phyloP scores from a whole-genome alignment of 257 asterid species.

The Buddleja alternifolia region DNA sequence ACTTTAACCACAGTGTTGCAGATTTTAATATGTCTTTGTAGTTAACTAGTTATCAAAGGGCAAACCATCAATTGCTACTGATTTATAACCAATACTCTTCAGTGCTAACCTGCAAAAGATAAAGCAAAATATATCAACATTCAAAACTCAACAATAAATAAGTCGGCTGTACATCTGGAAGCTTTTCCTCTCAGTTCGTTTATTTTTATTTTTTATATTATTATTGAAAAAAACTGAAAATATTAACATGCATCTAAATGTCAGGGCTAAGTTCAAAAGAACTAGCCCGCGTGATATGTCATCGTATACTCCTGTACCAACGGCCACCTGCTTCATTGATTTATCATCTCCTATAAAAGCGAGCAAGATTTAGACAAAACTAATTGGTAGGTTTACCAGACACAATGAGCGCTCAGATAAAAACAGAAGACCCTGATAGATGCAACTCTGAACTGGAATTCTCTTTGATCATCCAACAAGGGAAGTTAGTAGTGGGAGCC shows the following conservation, averaged over 20 bases:
- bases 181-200: background rate
- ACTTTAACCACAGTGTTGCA: background rate
- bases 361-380: slow-evolving; percentile 3
- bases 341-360: slow-evolving; percentile 50
- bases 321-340: slow-evolving; percentile 64
- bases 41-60: slow-evolving; percentile 73
- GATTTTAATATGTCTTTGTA: slow-evolving; percentile 46
- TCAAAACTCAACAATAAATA: background rate
- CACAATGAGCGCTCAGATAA: background rate
- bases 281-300: slow-evolving; percentile 81
- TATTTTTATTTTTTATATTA: background rate
- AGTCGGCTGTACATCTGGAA: background rate
- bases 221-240: background rate
- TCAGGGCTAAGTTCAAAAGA: slow-evolving; percentile 20
- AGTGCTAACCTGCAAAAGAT: slow-evolving; percentile 61
- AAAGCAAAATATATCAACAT: background rate
- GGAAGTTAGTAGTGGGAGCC: background rate
- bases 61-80: slow-evolving; percentile 69
- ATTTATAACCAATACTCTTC: slow-evolving; percentile 95
- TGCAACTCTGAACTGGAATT: slow-evolving; percentile 21
- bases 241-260: slow-evolving; percentile 2
- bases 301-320: slow-evolving; percentile 74
- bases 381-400: too few relatives aligned
- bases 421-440: background rate
- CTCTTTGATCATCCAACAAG: background rate